These are phyloP conservation scores for Dothideomycetidae sp. DNA, from an alignment of 2,329 filamentous ascomycete species.

Conservation along the genomic window DNA sequence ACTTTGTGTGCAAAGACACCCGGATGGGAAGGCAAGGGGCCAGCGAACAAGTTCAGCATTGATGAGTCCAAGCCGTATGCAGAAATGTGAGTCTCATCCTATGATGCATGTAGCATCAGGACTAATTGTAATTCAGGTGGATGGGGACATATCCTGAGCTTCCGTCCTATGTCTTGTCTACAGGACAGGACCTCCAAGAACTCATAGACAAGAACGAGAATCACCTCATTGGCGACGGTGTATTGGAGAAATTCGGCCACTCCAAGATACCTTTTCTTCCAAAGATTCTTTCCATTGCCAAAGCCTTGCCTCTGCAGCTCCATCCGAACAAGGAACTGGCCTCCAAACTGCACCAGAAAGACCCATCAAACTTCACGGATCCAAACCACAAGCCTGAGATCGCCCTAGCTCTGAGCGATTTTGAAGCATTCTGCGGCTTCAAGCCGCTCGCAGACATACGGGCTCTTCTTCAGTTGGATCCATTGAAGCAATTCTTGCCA, in stretches of 20 bases:
- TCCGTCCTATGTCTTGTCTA: slow-evolving; percentile 48
- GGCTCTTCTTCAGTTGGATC: slow-evolving; percentile 41
- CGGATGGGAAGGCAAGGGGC: slow-evolving; percentile 25
- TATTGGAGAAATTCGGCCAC: slow-evolving; percentile 45
- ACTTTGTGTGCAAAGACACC: slow-evolving; percentile 51
- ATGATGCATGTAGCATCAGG: no score
- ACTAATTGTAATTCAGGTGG: no score
- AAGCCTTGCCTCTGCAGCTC: slow-evolving; percentile 60
- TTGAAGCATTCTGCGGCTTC: slow-evolving; percentile 65
- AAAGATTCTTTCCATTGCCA: slow-evolving; percentile 62
- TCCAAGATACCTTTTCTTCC: slow-evolving; percentile 56
- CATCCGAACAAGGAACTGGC: slow-evolving; percentile 59
- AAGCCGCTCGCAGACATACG: slow-evolving; percentile 50
- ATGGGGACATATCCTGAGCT: slow-evolving; percentile 63
- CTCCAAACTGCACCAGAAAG: slow-evolving; percentile 45
- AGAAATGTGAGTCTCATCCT: slow-evolving; percentile 39
- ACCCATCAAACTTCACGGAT: slow-evolving; percentile 55
- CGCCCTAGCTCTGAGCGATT: slow-evolving; percentile 53
- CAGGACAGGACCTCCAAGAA: slow-evolving; percentile 49
- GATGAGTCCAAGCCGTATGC: slow-evolving; percentile 50
- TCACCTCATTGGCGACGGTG: slow-evolving; percentile 47
- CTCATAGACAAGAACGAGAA: slow-evolving; percentile 48
- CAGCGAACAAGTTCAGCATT: slow-evolving; percentile 38
- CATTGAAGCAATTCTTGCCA: slow-evolving; percentile 41
- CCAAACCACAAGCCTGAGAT: slow-evolving; percentile 72